Conservation (phyloP, 1,284 basidiomycete species). For the Veloboletus limbatus region DNA sequence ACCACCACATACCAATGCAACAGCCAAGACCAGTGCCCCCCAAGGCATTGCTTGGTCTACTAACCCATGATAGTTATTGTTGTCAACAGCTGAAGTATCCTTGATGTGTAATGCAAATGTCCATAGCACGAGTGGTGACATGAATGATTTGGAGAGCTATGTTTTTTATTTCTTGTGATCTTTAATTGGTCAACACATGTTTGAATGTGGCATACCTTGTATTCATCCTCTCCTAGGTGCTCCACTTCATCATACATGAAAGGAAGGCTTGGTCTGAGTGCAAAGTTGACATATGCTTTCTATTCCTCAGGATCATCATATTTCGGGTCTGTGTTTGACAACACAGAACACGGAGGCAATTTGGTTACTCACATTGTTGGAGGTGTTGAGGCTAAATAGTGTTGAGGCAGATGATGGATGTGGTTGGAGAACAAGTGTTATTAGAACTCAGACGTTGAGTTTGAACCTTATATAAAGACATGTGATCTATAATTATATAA, state of each 20-base stretch:
- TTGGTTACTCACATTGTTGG: too few species aligned
- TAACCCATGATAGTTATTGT: neutral
- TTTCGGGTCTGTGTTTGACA: neutral
- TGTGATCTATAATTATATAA: too few species aligned
- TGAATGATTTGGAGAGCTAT: neutral
- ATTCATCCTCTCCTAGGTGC: neutral
- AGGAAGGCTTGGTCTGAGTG: neutral
- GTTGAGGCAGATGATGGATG: too few species aligned
- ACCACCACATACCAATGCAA: neutral
- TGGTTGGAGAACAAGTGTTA: too few species aligned
- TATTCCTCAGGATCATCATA: neutral
- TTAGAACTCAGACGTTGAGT: too few species aligned
- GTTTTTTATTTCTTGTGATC: too few species aligned
- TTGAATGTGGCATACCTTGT: neutral
- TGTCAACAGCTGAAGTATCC: neutral
- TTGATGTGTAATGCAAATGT: neutral
- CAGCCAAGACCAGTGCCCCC: neutral
- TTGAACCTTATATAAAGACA: too few species aligned
- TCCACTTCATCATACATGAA: constrained; percentile 1
- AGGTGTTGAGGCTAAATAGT: too few species aligned
- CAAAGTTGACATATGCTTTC: neutral
- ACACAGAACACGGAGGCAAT: too few species aligned
- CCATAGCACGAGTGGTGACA: neutral
- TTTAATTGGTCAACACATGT: too few species aligned
- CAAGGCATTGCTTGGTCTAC: neutral